Evolutionary conservation across 495 filamentous ascomycete genomes (phyloP).

Genomic region (Letharia columbiana): DNA sequence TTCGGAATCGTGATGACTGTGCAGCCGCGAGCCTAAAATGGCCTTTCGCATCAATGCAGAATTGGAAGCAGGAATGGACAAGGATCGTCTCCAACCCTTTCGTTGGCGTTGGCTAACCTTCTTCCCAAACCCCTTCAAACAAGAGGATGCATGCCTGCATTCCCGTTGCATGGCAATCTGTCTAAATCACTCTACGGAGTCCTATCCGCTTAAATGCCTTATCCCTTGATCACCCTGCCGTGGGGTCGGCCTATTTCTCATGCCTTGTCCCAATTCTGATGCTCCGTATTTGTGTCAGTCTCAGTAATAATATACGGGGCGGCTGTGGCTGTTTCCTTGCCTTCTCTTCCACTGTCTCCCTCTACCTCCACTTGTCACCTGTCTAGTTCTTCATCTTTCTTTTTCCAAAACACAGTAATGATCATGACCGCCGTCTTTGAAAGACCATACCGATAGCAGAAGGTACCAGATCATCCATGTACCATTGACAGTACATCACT

Average conservation of each 20-base stretch:
- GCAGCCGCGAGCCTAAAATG: constrained; percentile 16
- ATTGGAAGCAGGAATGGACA: constrained; percentile 4
- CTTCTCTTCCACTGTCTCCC: background rate
- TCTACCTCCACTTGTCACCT: constrained; percentile 6
- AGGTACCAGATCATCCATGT: constrained; percentile 1
- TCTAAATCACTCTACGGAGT: background rate
- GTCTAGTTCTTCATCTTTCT: background rate
- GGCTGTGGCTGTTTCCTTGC: constrained; percentile 1
- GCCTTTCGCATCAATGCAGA: constrained; percentile 11
- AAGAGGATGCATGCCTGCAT: constrained; percentile 17
- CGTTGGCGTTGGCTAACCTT: constrained; percentile 10
- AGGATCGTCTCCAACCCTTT: constrained; percentile 9
- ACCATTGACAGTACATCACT: background rate
- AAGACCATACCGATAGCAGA: constrained; percentile 10
- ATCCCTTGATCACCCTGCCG: constrained; percentile 15
- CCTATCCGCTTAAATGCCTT: constrained; percentile 5
- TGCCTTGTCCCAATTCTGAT: constrained; percentile 10
- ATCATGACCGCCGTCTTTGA: constrained; percentile 12
- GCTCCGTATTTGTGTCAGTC: background rate
- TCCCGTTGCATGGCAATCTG: constrained; percentile 16
- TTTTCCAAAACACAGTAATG: background rate
- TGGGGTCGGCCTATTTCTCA: constrained; percentile 11
- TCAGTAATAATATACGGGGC: background rate
- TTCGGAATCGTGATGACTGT: constrained; percentile 13
- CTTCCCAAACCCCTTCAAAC: constrained; percentile 14